Percentiles rank a stretch among this genome's conserved stretches.
These are phyloP conservation scores for Lachancea dasiensis DNA, from an alignment of 805 yeast genomes.

Conservation along the genomic window DNA sequence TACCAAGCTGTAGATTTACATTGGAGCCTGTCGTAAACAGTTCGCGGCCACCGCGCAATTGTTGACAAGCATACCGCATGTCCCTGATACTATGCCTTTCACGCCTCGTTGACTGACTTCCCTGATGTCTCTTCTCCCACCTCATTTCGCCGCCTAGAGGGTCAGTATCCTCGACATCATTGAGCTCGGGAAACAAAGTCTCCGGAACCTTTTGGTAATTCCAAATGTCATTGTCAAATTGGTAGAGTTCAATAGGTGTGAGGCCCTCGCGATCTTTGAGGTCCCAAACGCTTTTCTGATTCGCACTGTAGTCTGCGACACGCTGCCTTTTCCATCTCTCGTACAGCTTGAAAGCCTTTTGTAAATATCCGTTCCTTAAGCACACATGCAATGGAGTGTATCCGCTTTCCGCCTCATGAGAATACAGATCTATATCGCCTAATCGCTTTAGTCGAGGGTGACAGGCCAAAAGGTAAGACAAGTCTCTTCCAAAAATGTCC, in stretches of 20 bases:
- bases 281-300: constrained; percentile 23
- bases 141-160: not conserved
- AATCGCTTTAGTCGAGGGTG: constrained; percentile 12
- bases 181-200: constrained; percentile 1
- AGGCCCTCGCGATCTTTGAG: constrained; percentile 63
- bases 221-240: constrained; percentile 38
- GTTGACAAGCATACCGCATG: not conserved
- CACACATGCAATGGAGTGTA: constrained; percentile 80
- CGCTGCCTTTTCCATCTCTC: constrained; percentile 20
- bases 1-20: constrained; percentile 55
- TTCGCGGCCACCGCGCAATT: constrained; percentile 9
- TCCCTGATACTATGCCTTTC: constrained; percentile 2
- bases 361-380: constrained; percentile 26
- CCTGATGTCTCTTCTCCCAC: constrained; percentile 4
- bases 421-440: constrained; percentile 32
- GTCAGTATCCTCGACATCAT: not conserved
- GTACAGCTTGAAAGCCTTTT: constrained; percentile 28
- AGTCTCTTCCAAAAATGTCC: constrained; percentile 64
- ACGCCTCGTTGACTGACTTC: not conserved
- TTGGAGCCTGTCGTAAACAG: constrained; percentile 56
- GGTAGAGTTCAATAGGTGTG: constrained; percentile 66
- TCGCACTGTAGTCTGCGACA: constrained; percentile 12
- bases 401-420: constrained; percentile 66
- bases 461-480: constrained; percentile 24
- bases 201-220: constrained; percentile 32